phyloP scores from a whole-genome alignment of 345 rosid genomes.

The Orychophragmus violaceus region DNA sequence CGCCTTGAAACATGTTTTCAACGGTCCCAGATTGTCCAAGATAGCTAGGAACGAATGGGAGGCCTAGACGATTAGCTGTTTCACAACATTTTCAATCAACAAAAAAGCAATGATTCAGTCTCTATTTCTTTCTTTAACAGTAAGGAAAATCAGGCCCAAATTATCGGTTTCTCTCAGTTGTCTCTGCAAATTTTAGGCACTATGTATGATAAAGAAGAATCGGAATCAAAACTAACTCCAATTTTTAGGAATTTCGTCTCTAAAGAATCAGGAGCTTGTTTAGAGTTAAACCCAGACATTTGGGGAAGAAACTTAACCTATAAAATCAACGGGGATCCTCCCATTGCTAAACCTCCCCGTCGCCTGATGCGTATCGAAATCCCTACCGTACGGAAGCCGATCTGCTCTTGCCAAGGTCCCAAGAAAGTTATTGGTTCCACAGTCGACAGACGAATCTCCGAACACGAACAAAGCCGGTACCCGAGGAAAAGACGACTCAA shows the following conservation, averaged over 20 bases:
- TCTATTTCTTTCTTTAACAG: background rate
- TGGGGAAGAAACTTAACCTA: conserved; percentile 40
- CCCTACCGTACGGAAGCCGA: conserved; percentile 87
- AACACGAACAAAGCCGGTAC: conserved; percentile 66
- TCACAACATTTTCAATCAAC: background rate
- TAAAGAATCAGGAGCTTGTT: background rate
- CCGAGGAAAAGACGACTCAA: conserved; percentile 31
- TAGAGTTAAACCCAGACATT: too few species aligned
- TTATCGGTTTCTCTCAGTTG: background rate
- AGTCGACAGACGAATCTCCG: conserved; percentile 86
- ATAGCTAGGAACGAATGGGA: conserved; percentile 83
- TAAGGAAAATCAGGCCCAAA: background rate
- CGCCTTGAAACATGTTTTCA: conserved; percentile 66
- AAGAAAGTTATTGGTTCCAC: conserved; percentile 76
- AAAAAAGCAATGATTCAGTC: conserved; percentile 3
- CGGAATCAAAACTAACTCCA: background rate
- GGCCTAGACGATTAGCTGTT: conserved; percentile 63
- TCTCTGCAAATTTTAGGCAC: background rate
- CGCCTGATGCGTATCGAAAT: conserved; percentile 73
- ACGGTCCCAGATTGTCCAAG: conserved; percentile 64
- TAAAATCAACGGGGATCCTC: conserved; percentile 84
- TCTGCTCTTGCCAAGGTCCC: conserved; percentile 94
- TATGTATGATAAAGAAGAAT: background rate
- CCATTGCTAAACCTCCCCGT: conserved; percentile 95
- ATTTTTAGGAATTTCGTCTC: background rate